Conservation (phyloP, 352 stramenopile genomes). For the Pythium aristosporum region DNA sequence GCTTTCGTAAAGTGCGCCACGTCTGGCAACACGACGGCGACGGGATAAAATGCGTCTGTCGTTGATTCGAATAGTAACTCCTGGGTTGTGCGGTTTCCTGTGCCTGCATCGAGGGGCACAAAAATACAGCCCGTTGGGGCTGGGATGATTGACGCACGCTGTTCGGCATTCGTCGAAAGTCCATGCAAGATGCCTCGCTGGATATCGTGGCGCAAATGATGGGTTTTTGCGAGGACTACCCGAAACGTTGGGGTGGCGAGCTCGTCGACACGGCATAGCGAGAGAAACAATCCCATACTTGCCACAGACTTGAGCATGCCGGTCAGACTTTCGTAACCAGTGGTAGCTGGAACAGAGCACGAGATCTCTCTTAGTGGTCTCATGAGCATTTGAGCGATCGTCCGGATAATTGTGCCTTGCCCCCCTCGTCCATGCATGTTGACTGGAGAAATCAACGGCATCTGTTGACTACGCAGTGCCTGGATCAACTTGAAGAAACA, state of each 20-base stretch:
- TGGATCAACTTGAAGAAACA: slow-evolving; percentile 50
- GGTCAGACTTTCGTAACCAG: background rate
- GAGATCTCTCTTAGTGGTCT: slow-evolving; percentile 33
- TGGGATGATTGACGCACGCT: background rate
- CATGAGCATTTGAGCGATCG: slow-evolving; percentile 37
- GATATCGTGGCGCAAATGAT: slow-evolving; percentile 14
- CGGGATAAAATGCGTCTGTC: slow-evolving; percentile 5
- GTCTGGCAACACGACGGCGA: slow-evolving; percentile 11
- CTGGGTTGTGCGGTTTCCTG: background rate
- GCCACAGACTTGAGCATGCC: slow-evolving; percentile 8
- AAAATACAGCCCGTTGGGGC: slow-evolving; percentile 10
- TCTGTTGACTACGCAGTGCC: slow-evolving; percentile 33
- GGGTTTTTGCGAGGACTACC: slow-evolving; percentile 4
- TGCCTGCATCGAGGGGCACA: background rate
- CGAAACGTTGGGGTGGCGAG: background rate
- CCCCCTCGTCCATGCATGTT: slow-evolving; percentile 7
- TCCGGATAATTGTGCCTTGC: slow-evolving; percentile 16
- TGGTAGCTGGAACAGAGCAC: slow-evolving; percentile 1
- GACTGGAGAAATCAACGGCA: slow-evolving; percentile 31
- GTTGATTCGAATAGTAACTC: slow-evolving; percentile 7
- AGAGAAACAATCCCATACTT: slow-evolving; percentile 10
- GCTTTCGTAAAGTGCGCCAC: slow-evolving; percentile 10
- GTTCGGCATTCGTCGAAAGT: background rate
- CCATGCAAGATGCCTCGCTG: background rate
- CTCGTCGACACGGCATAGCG: background rate